Evolutionary conservation across 1,284 basidiomycete species (phyloP).

Genomic region (Apiotrichum laibachii): DNA sequence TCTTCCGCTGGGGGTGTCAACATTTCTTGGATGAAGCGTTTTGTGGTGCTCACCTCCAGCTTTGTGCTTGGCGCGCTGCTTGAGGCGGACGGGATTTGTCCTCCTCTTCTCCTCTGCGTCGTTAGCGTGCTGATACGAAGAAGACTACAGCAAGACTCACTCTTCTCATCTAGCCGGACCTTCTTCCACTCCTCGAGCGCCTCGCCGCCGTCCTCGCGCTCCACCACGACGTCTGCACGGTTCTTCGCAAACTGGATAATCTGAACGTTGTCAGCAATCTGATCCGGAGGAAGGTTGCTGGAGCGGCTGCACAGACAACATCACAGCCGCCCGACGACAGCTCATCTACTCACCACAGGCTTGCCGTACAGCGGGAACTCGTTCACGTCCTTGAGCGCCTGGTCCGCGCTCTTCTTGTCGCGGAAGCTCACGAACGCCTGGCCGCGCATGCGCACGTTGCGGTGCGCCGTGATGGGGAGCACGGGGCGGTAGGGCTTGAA

Average conservation of each 20-base stretch:
- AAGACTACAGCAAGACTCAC: constrained; percentile 54
- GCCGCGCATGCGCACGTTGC: constrained; percentile 92
- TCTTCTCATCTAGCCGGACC: constrained; percentile 72
- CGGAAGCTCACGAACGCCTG: constrained; percentile 96
- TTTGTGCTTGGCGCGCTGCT: constrained; percentile 72
- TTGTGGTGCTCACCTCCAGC: constrained; percentile 54
- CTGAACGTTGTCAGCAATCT: constrained; percentile 5
- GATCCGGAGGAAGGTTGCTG: not conserved
- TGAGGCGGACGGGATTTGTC: constrained; percentile 80
- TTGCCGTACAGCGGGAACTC: constrained; percentile 95
- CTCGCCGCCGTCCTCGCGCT: constrained; percentile 62
- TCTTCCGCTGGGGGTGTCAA: not conserved
- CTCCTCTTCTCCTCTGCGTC: constrained; percentile 70
- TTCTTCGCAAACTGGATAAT: constrained; percentile 83
- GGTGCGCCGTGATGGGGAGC: constrained; percentile 85
- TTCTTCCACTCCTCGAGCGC: constrained; percentile 73
- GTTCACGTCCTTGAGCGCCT: constrained; percentile 85
- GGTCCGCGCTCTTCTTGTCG: constrained; percentile 72
- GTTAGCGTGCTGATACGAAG: not conserved
- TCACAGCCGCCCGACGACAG: too few species aligned
- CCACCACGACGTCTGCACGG: constrained; percentile 84
- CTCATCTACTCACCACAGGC: constrained; percentile 73
- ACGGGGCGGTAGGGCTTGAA: constrained; percentile 94
- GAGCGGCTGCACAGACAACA: not conserved
- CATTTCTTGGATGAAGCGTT: not conserved